These are phyloP conservation scores for Mrakia hoshinonis DNA, from an alignment of 768 basidiomycete species.

Conservation along the genomic window DNA sequence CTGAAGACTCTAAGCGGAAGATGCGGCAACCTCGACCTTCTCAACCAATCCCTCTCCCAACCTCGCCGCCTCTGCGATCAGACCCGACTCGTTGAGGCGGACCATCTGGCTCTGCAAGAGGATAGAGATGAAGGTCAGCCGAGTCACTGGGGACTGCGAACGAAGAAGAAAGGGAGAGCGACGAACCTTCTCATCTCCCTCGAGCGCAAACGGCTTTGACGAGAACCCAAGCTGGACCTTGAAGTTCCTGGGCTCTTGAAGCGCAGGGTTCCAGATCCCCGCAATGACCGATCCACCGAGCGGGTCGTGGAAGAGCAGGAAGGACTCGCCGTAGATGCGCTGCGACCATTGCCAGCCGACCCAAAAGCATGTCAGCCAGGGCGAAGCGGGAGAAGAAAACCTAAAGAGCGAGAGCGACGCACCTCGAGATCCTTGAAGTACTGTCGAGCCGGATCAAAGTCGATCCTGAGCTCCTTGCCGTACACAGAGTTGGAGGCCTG, in stretches of 20 bases:
- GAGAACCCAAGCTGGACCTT: slow-evolving; percentile 77
- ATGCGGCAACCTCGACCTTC: slow-evolving; percentile 31
- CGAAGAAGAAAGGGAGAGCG: neutral
- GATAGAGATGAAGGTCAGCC: neutral
- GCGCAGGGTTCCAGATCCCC: slow-evolving; percentile 69
- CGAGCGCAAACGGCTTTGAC: slow-evolving; percentile 49
- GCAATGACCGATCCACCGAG: slow-evolving; percentile 72
- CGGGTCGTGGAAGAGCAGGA: slow-evolving; percentile 74
- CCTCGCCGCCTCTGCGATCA: slow-evolving; percentile 67
- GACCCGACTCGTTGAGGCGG: slow-evolving; percentile 54
- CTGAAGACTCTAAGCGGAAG: neutral
- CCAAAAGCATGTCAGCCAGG: no score
- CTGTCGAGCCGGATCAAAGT: slow-evolving; percentile 67
- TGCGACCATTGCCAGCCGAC: slow-evolving; percentile 35
- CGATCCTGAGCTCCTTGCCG: slow-evolving; percentile 46
- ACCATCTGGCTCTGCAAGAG: slow-evolving; percentile 55
- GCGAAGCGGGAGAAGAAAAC: neutral
- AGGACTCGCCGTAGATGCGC: slow-evolving; percentile 64
- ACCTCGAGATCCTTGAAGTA: slow-evolving; percentile 69
- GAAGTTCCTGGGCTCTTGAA: slow-evolving; percentile 51
- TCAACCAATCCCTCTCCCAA: slow-evolving; percentile 62
- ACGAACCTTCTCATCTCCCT: slow-evolving; percentile 36
- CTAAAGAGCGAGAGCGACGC: slow-evolving; percentile 11
- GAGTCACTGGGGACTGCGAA: neutral
- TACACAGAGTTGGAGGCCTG: slow-evolving; percentile 38